A percentile compares a stretch with the other conserved stretches of the same genome.
Conservation (phyloP, 805 yeast genomes). For the Saccharomycopsis sp. region DNA sequence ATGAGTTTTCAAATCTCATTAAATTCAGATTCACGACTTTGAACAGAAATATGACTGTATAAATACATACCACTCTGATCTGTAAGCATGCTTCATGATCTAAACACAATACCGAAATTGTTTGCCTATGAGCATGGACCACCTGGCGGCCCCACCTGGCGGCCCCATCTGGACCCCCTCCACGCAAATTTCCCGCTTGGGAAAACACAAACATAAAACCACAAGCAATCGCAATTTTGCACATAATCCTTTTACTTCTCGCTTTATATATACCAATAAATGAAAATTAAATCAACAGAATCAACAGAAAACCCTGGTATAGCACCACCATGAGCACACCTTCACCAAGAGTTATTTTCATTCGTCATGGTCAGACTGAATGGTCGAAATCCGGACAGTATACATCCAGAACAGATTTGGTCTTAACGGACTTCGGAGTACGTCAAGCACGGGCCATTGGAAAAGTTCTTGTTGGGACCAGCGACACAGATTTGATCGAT, state of each 20-base stretch:
- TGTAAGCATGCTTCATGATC: too few species aligned
- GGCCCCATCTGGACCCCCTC: too few species aligned
- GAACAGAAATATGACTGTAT: too few species aligned
- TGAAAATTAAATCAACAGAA: not conserved
- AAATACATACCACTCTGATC: too few species aligned
- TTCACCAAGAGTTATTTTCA: constrained; percentile 62
- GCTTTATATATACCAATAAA: not conserved
- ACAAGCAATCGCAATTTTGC: too few species aligned
- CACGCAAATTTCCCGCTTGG: not conserved
- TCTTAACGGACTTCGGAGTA: constrained; percentile 72
- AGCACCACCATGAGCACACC: constrained; percentile 22
- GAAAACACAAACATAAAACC: not conserved
- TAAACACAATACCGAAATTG: too few species aligned
- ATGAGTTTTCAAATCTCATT: too few species aligned
- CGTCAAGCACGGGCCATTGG: constrained; percentile 74
- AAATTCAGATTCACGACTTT: too few species aligned
- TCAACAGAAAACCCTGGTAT: not conserved
- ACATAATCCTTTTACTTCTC: too few species aligned
- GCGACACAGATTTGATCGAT: constrained; percentile 48
- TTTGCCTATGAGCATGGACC: too few species aligned
- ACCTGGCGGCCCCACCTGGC: too few species aligned
- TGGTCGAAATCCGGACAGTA: constrained; percentile 91
- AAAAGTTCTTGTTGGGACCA: constrained; percentile 51
- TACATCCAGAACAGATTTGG: constrained; percentile 80
- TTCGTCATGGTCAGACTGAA: constrained; percentile 88